Base-by-base conservation (phyloP, 2,329 filamentous ascomycete species). In the Parastagonospora avenae region DNA sequence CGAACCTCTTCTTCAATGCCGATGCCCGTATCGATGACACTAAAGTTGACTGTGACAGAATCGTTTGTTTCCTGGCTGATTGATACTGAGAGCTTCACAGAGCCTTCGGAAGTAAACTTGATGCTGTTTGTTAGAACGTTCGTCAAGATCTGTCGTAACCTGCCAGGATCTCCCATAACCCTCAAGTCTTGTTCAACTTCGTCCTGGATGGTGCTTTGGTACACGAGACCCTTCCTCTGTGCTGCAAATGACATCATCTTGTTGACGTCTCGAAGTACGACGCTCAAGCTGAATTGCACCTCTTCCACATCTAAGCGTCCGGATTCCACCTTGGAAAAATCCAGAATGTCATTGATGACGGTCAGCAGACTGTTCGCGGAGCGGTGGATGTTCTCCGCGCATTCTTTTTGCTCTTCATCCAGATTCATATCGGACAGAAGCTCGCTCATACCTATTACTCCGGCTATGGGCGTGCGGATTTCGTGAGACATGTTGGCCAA, bases 211-310 rank as follows among this genome's bases (percentile, higher is more conserved):
- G 88, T 82, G 27, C 82, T 85, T 33, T 83, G 79, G 65, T 92
- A 92, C 8, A 84, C 85, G 4, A 96, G 78, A 36, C 89, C 89
- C 66, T 95, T 91, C 29, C 90, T 84, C 62, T 89, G 84, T 1
- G 92, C 91, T 1, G 90, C 91, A 62, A 95, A 95, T 36, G 88
- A 86, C 60, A 95, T 83, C 90, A 95, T 94, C 69, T 92, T 91
- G 45, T 86, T 89, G 15, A 94, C 90, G 67, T 95, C 91, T 40
- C 86, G 82, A 6, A 92, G 83, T 10, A 91, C 85, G 1, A 90
- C 79, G 0, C 86, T 86, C 2, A 92, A 77, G 27, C 87, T 90
- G 62, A 92, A 93, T 54, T 91, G 88, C 0, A 92, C 88, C 62
- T 92, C 88, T 71, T 92, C 89, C 35, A 92, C 87, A 55, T 92